Conservation (phyloP, 1,284 basidiomycete genomes). For the Ustilago trichophora region DNA sequence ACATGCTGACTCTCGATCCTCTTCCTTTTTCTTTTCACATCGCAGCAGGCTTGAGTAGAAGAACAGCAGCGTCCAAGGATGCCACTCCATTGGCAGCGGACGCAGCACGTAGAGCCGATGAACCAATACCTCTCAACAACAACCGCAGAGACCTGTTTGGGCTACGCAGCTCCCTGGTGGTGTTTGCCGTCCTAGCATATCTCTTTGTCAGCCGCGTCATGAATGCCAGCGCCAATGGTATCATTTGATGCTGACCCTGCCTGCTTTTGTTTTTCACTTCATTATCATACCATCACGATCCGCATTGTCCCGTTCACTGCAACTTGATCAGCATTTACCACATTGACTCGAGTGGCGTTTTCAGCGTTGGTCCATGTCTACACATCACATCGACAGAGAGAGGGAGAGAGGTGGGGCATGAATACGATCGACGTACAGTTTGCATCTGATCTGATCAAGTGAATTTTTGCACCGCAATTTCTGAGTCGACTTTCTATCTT, state of each 20-base stretch:
- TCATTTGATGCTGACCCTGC: slow-evolving; percentile 16
- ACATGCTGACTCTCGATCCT: not conserved
- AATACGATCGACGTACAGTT: no score
- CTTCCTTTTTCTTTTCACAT: not conserved
- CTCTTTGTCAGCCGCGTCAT: slow-evolving; percentile 52
- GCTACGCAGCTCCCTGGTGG: slow-evolving; percentile 42
- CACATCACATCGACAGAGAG: no score
- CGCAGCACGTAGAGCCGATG: slow-evolving; percentile 5
- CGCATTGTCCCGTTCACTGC: no score
- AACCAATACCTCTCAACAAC: slow-evolving; percentile 12
- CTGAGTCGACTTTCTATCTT: no score
- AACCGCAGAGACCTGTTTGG: slow-evolving; percentile 37
- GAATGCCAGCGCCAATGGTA: slow-evolving; percentile 38
- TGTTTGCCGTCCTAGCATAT: slow-evolving; percentile 50
- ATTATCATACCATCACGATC: no score
- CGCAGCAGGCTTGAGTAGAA: slow-evolving; percentile 15
- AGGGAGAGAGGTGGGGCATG: no score
- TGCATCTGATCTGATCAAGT: no score
- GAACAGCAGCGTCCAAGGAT: no score
- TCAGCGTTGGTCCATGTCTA: no score
- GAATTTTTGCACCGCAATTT: no score
- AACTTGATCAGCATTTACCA: no score
- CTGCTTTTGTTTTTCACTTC: not conserved
- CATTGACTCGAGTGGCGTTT: no score
- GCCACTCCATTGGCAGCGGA: not conserved